These are phyloP conservation scores for Hypoxylon lenormandii DNA, from an alignment of 495 filamentous ascomycete species.

Conservation along the genomic window DNA sequence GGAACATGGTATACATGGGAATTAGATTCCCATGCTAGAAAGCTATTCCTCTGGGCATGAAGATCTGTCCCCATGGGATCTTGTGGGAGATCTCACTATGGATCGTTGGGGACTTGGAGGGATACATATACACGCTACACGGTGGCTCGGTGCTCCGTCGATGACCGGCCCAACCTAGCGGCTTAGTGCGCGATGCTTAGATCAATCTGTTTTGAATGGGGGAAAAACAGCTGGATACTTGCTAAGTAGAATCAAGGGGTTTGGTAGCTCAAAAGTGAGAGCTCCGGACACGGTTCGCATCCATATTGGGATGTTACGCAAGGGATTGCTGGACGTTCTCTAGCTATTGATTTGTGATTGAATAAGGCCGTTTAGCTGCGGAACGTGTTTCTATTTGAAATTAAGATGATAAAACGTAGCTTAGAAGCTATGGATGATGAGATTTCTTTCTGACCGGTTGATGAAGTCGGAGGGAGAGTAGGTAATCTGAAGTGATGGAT, in stretches of 20 bases:
- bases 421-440: too few relatives aligned
- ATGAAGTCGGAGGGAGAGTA: constrained; percentile 1
- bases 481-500: not conserved
- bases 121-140: too few relatives aligned
- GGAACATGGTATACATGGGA: too few relatives aligned
- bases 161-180: not conserved
- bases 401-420: not conserved
- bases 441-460: not conserved
- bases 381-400: constrained; percentile 5
- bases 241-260: too few relatives aligned
- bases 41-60: not conserved
- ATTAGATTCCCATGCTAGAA: too few relatives aligned
- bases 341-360: not conserved
- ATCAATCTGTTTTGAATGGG: too few relatives aligned
- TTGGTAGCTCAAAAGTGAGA: too few relatives aligned
- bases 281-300: not conserved
- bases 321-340: not conserved
- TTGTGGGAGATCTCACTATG: constrained; percentile 9
- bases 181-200: too few relatives aligned
- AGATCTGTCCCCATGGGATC: constrained; percentile 14
- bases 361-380: not conserved
- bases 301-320: constrained; percentile 8
- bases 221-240: too few relatives aligned
- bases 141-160: too few relatives aligned
- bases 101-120: not conserved